These are phyloP conservation scores for Porcisia hertigi DNA, from an alignment of 208 protist genomes.

Conservation along the genomic window DNA sequence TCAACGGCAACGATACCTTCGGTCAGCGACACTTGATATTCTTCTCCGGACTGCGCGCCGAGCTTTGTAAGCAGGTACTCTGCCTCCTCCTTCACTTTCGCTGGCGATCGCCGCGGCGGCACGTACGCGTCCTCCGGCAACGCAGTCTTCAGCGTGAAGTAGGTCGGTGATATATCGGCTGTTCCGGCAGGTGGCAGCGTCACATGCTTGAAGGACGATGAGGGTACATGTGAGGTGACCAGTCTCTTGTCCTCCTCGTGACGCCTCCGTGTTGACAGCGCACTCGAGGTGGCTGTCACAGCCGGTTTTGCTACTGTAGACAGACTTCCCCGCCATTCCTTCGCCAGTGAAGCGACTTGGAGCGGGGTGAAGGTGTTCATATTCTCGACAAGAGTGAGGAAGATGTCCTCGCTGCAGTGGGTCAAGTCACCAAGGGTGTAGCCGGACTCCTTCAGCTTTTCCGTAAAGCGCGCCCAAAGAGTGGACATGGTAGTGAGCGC, in stretches of 20 bases:
- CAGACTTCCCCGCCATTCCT: conserved; percentile 42
- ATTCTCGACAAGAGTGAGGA: conserved; percentile 60
- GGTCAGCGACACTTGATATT: conserved; percentile 30
- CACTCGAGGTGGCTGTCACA: not conserved
- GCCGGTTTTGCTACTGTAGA: not conserved
- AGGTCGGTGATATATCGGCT: conserved; percentile 7
- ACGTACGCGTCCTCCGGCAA: conserved; percentile 28
- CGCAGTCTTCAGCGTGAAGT: conserved; percentile 20
- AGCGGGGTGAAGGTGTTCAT: conserved; percentile 55
- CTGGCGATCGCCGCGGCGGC: conserved; percentile 24
- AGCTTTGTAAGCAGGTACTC: conserved; percentile 38
- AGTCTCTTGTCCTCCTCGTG: not conserved
- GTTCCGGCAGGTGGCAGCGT: not conserved
- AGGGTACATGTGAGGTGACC: not conserved
- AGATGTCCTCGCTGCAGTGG: conserved; percentile 66
- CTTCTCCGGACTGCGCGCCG: conserved; percentile 26
- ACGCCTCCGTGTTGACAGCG: not conserved
- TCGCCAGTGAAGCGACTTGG: conserved; percentile 43
- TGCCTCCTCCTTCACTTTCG: conserved; percentile 35
- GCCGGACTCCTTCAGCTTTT: conserved; percentile 49
- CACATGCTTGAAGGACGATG: not conserved
- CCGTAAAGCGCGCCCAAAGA: conserved; percentile 51
- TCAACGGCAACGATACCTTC: conserved; percentile 36
- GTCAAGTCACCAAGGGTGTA: conserved; percentile 63
- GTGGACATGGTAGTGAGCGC: conserved; percentile 33